Evolutionary conservation across 805 yeast genomes (phyloP).

Genomic region (Blastobotrys americana): DNA sequence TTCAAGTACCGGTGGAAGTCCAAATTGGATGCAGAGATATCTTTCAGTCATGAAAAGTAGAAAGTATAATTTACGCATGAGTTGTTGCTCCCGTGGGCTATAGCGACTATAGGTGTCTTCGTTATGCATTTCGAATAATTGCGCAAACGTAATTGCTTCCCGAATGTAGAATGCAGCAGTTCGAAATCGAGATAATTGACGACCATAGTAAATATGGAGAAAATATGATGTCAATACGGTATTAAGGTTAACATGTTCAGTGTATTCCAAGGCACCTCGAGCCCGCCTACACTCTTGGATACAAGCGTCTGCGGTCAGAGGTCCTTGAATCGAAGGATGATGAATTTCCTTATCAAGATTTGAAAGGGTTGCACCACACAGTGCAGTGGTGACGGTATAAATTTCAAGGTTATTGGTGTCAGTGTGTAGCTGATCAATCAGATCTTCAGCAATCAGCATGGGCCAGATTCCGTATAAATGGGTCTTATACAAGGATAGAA

Average conservation of each 20-base stretch:
- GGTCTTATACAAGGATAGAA: slow-evolving; percentile 4
- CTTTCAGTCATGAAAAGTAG: slow-evolving; percentile 14
- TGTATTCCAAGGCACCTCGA: slow-evolving; percentile 5
- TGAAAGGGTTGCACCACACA: slow-evolving; percentile 12
- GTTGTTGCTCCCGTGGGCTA: slow-evolving; percentile 10
- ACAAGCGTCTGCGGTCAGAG: slow-evolving; percentile 5
- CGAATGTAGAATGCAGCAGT: slow-evolving; percentile 12
- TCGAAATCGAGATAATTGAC: slow-evolving; percentile 6
- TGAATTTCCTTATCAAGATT: slow-evolving; percentile 8
- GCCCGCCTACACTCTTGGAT: slow-evolving; percentile 7
- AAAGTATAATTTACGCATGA: slow-evolving; percentile 10
- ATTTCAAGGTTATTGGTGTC: slow-evolving; percentile 4
- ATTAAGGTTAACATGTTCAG: slow-evolving; percentile 7
- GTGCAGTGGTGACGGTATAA: slow-evolving; percentile 8
- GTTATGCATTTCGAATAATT: slow-evolving; percentile 9
- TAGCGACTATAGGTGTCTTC: slow-evolving; percentile 3
- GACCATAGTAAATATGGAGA: slow-evolving; percentile 11
- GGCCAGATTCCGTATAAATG: slow-evolving; percentile 15
- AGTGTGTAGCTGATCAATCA: slow-evolving; percentile 5
- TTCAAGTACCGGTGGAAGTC: slow-evolving; percentile 10
- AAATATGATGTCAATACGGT: slow-evolving; percentile 12
- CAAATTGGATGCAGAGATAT: slow-evolving; percentile 11
- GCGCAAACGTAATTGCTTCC: slow-evolving; percentile 13
- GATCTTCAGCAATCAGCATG: slow-evolving; percentile 6
- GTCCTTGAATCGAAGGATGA: slow-evolving; percentile 2